These are phyloP conservation scores for Aethionema arabicum DNA, from an alignment of 345 rosid genomes.

Conservation along the genomic window DNA sequence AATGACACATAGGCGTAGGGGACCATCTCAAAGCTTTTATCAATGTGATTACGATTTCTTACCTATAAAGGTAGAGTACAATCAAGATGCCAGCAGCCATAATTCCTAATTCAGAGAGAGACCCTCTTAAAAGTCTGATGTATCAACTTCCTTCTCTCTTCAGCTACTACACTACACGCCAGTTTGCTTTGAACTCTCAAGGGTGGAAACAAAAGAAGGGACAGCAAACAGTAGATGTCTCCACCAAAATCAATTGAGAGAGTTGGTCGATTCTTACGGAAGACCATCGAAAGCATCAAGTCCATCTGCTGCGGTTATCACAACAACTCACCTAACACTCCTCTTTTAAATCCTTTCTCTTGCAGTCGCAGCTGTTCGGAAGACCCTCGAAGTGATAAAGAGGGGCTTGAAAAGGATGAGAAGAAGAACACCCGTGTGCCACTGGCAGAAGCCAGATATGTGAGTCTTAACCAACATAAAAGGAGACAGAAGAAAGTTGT, in stretches of 20 bases:
- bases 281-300: conserved; percentile 50
- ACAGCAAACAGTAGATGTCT: conserved; percentile 28
- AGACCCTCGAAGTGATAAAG: conserved; percentile 23
- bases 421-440: conserved; percentile 39
- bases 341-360: conserved; percentile 45
- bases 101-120: background rate
- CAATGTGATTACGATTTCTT: conserved; percentile 35
- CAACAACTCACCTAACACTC: conserved; percentile 46
- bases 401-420: too few relatives aligned
- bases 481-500: conserved; percentile 38
- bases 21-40: conserved; percentile 31
- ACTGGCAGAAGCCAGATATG: conserved; percentile 35
- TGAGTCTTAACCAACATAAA: conserved; percentile 36
- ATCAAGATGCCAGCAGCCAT: conserved; percentile 22
- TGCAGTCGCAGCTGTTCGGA: conserved; percentile 33
- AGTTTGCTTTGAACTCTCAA: conserved; percentile 11
- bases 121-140: conserved; percentile 36
- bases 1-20: conserved; percentile 40
- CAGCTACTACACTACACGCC: conserved; percentile 33
- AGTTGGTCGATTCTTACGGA: conserved; percentile 53
- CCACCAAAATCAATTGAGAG: conserved; percentile 52
- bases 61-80: conserved; percentile 28
- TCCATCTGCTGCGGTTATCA: conserved; percentile 49
- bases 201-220: conserved; percentile 7
- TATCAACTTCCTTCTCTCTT: conserved; percentile 20